A percentile compares a stretch with the other conserved stretches of the same genome.
Evolutionary conservation across 2,329 filamentous ascomycete genomes (phyloP).

Genomic region (Alternaria atra): DNA sequence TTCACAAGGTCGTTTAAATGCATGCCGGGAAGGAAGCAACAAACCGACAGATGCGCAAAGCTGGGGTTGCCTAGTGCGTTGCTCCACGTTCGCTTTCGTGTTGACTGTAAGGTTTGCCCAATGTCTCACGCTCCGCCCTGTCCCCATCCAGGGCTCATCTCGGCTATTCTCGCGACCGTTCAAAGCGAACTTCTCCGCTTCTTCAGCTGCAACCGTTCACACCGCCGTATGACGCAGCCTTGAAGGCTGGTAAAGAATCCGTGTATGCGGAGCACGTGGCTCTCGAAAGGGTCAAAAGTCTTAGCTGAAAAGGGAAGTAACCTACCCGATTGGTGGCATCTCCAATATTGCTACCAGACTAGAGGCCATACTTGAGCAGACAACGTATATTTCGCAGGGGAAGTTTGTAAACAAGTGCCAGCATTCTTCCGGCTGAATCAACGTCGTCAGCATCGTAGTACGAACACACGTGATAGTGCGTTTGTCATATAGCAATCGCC

Average conservation of each 20-base stretch:
- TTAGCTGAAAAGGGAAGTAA: conserved; percentile 5
- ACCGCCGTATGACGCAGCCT: conserved; percentile 28
- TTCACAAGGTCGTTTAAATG: background rate
- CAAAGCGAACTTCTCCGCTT: conserved; percentile 27
- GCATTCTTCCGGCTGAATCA: conserved; percentile 3
- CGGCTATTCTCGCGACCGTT: conserved; percentile 38
- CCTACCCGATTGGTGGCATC: conserved; percentile 22
- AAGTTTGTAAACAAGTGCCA: background rate
- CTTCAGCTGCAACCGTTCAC: conserved; percentile 28
- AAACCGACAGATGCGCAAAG: conserved; percentile 10
- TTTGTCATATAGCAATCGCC: conserved; percentile 6
- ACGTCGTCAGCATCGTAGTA: background rate
- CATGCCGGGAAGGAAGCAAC: conserved; percentile 7
- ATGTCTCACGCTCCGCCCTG: conserved; percentile 22
- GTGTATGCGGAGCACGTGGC: conserved; percentile 15
- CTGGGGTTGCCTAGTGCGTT: conserved; percentile 18
- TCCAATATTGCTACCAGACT: conserved; percentile 7
- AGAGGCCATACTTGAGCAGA: background rate
- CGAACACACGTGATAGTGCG: background rate
- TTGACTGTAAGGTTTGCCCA: conserved; percentile 18
- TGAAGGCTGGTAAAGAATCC: conserved; percentile 1
- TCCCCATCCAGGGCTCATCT: conserved; percentile 27
- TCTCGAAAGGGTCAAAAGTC: conserved; percentile 4
- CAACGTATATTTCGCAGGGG: background rate
- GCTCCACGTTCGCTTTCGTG: conserved; percentile 22